Evolutionary conservation across 176 grass and related monocot species (phyloP), one percentile per base, ranked within the genome.

Genomic region (Triticum monococcum): DNA sequence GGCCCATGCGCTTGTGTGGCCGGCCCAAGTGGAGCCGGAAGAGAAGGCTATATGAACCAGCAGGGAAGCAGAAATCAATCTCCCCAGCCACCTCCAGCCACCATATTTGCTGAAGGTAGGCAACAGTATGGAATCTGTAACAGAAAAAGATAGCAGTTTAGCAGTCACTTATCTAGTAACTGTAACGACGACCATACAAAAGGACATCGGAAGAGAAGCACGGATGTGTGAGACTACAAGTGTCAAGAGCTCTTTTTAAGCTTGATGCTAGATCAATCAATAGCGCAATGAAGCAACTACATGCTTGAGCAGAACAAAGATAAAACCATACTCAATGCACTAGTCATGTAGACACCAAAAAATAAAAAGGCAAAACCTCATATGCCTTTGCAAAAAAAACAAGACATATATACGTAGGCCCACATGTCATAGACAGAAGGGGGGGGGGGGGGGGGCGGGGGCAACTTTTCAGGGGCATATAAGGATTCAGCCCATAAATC

Each of bases 61-160:
- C 86, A 52, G 91, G 88, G 83, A 98, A 98, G 86, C 90, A 92
- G 84, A 98, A 98, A 80, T 98, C 85, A 10, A 94, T 75, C 79
- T 94, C 96, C 36, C 96, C 96, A 56, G 82, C 86, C 33, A 95
- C 93, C 84, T 98, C 96, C 30, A 98, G 89, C 96, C 96, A 98
- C 96, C 96, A 98, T 75, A 93, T 98, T 89, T 98, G 96, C 62
- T 95, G 93, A 77, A 98, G 93, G 83, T 98, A 98, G 33, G 96
- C 96, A 74, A 95, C 90, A 41, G 79, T 90, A 79, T 87, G 88
- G 77, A 94, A 98, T 90, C 96, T 98, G 82, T 52, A 90, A 18
- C 63, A 64, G 9, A 17, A 91, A 13, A 88, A 62, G 77, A 37
- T 82, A 65, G 41, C 23, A 83, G 60, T 18, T 92, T 36, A 43